Percentiles rank a stretch among this genome's conserved stretches.
These are phyloP conservation scores for Mastigamoeba balamuthi DNA, from an alignment of 78 protist species.

Conservation along the genomic window DNA sequence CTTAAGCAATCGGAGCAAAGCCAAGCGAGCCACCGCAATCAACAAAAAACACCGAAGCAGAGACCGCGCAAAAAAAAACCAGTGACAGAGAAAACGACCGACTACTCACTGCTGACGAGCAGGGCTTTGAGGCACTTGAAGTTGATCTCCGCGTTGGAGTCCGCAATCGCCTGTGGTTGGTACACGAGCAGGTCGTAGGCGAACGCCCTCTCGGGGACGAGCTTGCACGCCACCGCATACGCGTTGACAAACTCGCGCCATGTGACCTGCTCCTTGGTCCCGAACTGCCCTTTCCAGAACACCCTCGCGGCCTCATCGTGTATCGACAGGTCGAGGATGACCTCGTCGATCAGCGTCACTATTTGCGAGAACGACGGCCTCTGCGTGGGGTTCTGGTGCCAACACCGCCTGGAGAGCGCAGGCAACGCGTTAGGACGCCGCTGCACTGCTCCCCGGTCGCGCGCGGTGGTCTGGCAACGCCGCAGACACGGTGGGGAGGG, in stretches of 20 bases:
- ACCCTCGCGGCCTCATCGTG: too few species aligned
- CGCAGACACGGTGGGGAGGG: too few species aligned
- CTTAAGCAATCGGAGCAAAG: too few species aligned
- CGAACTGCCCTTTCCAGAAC: neutral
- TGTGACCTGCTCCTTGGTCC: constrained; percentile 8
- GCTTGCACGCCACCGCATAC: neutral
- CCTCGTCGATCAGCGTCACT: constrained; percentile 23
- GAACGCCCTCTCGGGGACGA: neutral
- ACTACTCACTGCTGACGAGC: neutral
- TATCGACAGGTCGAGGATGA: too few species aligned
- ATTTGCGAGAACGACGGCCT: constrained; percentile 39
- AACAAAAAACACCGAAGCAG: too few species aligned
- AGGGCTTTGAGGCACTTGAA: constrained; percentile 39
- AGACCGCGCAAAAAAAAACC: too few species aligned
- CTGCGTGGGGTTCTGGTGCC: constrained; percentile 30
- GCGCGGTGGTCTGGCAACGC: too few species aligned
- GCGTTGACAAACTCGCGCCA: constrained; percentile 55
- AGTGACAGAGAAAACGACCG: too few species aligned
- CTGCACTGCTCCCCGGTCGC: too few species aligned
- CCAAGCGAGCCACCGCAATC: too few species aligned
- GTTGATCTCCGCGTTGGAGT: constrained; percentile 35
- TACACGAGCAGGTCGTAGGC: neutral
- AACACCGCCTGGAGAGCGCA: constrained; percentile 19
- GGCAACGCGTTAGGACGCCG: too few species aligned
- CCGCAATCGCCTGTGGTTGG: neutral